Percentiles rank a stretch among this genome's conserved stretches.
These are phyloP conservation scores for Fusarium tjaetaba DNA, from an alignment of 2,329 filamentous ascomycete genomes.

Conservation along the genomic window DNA sequence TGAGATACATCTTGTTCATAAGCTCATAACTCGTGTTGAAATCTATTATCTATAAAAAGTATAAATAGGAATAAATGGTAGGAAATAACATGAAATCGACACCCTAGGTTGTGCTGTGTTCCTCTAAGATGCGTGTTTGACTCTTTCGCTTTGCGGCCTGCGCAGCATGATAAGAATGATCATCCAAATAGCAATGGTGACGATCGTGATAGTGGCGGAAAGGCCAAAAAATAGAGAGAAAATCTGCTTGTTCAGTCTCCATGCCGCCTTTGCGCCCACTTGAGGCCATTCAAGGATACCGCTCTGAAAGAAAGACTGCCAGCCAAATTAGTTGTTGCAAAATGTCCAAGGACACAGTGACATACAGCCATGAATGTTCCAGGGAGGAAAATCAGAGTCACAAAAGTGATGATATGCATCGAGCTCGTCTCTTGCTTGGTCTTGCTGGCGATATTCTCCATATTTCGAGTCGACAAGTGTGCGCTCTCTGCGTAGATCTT, in stretches of 20 bases:
- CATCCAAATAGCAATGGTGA: neutral
- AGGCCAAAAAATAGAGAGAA: slow-evolving; percentile 16
- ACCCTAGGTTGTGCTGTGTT: neutral
- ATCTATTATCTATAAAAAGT: neutral
- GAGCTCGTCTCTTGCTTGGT: slow-evolving; percentile 31
- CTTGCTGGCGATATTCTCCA: slow-evolving; percentile 31
- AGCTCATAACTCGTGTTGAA: neutral
- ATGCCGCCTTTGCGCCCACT: neutral
- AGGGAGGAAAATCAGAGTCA: slow-evolving; percentile 28
- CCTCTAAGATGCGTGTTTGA: neutral
- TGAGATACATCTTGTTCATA: neutral
- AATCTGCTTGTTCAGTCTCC: neutral
- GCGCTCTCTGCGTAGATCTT: slow-evolving; percentile 29
- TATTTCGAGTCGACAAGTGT: slow-evolving; percentile 15
- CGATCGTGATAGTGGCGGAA: neutral
- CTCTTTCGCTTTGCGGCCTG: neutral
- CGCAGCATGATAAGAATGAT: neutral
- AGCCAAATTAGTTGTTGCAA: neutral
- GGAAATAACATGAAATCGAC: neutral
- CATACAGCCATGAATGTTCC: slow-evolving; percentile 35
- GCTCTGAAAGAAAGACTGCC: slow-evolving; percentile 28
- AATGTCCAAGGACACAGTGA: neutral
- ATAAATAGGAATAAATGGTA: neutral
- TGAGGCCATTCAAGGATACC: slow-evolving; percentile 24
- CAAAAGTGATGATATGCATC: slow-evolving; percentile 30